Conservation (phyloP, 2,329 filamentous ascomycete species). For the Ascochyta clinopodiicola region DNA sequence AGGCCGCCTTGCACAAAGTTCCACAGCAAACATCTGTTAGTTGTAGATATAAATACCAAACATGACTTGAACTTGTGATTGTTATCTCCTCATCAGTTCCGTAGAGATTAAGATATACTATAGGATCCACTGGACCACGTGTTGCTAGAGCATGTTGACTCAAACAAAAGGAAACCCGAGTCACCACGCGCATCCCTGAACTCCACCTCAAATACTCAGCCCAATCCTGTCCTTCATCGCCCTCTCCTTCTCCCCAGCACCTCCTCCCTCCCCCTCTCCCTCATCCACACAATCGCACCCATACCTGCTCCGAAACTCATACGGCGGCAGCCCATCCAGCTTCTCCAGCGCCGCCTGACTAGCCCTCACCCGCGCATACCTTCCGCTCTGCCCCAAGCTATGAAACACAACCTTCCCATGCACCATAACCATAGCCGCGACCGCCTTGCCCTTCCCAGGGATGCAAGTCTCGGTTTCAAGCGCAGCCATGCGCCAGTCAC, state of each 20-base stretch:
- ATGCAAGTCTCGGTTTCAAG: slow-evolving; percentile 54
- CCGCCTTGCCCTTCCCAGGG: slow-evolving; percentile 50
- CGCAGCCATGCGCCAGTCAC: slow-evolving; percentile 56
- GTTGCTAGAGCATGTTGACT: too few species aligned
- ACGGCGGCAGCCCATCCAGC: slow-evolving; percentile 58
- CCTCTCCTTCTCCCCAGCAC: slow-evolving; percentile 3
- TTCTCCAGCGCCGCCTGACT: slow-evolving; percentile 64
- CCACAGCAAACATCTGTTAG: neutral
- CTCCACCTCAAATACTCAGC: slow-evolving; percentile 20
- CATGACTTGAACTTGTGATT: neutral
- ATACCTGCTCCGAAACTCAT: slow-evolving; percentile 66
- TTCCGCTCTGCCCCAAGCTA: slow-evolving; percentile 66
- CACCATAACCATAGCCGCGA: slow-evolving; percentile 77
- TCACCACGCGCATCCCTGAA: neutral
- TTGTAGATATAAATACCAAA: neutral
- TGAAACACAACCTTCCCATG: slow-evolving; percentile 73
- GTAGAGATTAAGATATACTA: too few species aligned
- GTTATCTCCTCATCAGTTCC: neutral
- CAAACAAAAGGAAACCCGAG: neutral
- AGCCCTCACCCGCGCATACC: slow-evolving; percentile 75
- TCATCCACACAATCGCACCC: slow-evolving; percentile 66
- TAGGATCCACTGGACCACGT: too few species aligned
- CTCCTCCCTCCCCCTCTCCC: slow-evolving; percentile 2
- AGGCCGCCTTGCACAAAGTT: neutral
- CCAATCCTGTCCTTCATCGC: slow-evolving; percentile 29